A percentile compares a stretch with the other conserved stretches of the same genome.
phyloP scores from a whole-genome alignment of 1,284 basidiomycete species.

The Ustilago tritici region DNA sequence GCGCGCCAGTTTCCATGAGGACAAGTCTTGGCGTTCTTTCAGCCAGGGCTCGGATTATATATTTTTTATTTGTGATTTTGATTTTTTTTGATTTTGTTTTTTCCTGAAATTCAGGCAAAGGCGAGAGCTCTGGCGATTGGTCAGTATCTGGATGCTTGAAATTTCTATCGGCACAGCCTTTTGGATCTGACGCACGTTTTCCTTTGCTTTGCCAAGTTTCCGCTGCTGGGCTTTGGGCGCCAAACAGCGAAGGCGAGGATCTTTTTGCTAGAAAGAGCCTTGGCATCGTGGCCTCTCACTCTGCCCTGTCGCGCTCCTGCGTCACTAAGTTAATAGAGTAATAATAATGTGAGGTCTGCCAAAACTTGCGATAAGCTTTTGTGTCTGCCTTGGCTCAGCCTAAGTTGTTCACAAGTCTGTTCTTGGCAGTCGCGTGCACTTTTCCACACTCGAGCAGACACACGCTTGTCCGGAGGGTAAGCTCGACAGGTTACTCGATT shows the following conservation, averaged over 20 bases:
- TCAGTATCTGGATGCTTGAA: neutral
- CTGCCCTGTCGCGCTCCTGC: neutral
- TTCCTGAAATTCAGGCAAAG: neutral
- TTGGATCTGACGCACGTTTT: conserved; percentile 5
- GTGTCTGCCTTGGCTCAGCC: neutral
- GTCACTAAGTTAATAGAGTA: neutral
- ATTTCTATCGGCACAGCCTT: neutral
- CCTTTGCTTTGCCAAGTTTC: neutral
- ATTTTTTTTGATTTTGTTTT: neutral
- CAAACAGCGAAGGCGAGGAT: neutral
- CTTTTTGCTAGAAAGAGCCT: neutral
- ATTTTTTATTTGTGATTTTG: too few relatives aligned
- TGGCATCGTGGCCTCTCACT: conserved; percentile 1
- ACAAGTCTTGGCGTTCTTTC: conserved; percentile 20
- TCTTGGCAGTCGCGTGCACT: conserved; percentile 5
- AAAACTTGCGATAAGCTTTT: conserved; percentile 3
- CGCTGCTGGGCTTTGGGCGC: neutral
- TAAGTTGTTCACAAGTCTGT: neutral
- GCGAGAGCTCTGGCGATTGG: neutral
- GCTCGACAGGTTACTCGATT: neutral
- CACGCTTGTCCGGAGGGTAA: neutral
- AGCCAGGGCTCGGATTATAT: too few relatives aligned
- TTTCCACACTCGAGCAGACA: neutral
- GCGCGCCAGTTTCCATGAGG: neutral
- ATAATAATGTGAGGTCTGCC: neutral